phyloP scores from a whole-genome alignment of 2,329 filamentous ascomycete genomes.

The Botrytis porri region DNA sequence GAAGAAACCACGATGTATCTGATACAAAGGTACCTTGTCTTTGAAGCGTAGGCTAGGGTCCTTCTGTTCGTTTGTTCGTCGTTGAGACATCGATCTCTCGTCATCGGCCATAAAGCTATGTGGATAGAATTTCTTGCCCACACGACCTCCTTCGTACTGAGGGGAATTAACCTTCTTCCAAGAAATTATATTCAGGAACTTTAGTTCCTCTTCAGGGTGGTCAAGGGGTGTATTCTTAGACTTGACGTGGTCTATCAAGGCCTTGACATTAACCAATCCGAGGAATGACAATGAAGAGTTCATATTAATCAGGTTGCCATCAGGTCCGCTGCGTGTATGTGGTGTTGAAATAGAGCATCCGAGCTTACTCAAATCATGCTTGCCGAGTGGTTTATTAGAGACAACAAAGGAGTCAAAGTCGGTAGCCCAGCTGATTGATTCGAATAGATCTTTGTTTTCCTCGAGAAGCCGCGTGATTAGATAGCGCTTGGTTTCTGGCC shows the following conservation, averaged over 20 bases:
- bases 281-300: background rate
- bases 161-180: slow-evolving; percentile 20
- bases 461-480: background rate
- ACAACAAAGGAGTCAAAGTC: background rate
- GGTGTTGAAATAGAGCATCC: background rate
- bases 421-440: background rate
- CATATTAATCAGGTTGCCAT: background rate
- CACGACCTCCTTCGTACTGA: background rate
- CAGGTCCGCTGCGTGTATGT: background rate
- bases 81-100: background rate
- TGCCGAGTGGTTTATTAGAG: background rate
- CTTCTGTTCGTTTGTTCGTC: background rate
- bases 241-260: background rate
- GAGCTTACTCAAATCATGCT: background rate
- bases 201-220: slow-evolving; percentile 1
- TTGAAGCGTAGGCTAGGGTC: background rate
- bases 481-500: background rate
- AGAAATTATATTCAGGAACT: slow-evolving; percentile 23
- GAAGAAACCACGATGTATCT: slow-evolving; percentile 20
- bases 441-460: background rate
- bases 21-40: background rate
- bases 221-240: background rate
- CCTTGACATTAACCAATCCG: background rate
- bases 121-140: slow-evolving; percentile 24
- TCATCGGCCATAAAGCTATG: background rate